These are phyloP conservation scores for Macrophomina phaseolina DNA, from an alignment of 2,329 filamentous ascomycete species.

Conservation along the genomic window DNA sequence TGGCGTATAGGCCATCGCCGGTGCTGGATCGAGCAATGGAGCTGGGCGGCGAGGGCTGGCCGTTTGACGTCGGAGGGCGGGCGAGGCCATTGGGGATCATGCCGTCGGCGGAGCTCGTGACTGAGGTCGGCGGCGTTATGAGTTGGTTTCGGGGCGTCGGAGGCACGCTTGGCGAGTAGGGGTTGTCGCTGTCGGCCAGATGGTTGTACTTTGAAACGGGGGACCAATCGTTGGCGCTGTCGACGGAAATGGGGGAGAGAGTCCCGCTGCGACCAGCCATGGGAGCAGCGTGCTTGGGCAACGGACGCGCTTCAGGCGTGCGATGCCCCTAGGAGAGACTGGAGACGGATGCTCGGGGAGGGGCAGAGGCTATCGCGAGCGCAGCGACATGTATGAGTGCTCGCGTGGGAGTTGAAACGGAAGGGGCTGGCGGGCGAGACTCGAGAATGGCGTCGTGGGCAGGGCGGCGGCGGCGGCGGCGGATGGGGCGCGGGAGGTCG, in stretches of 20 bases:
- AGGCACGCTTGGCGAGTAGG: slow-evolving; percentile 45
- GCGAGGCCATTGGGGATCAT: slow-evolving; percentile 61
- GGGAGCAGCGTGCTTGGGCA: slow-evolving; percentile 4
- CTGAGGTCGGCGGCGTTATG: slow-evolving; percentile 43
- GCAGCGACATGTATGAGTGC: slow-evolving; percentile 16
- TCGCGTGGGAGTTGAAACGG: not conserved
- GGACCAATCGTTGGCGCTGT: slow-evolving; percentile 47
- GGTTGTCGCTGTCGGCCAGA: slow-evolving; percentile 42
- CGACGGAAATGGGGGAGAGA: slow-evolving; percentile 47
- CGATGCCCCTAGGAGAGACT: not conserved
- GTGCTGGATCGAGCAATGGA: slow-evolving; percentile 87
- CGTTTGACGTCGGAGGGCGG: slow-evolving; percentile 37
- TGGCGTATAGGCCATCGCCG: slow-evolving; percentile 70
- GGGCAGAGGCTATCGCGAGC: slow-evolving; percentile 8
- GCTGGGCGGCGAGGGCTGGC: slow-evolving; percentile 80
- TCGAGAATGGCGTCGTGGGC: slow-evolving; percentile 3
- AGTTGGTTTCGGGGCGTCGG: slow-evolving; percentile 38
- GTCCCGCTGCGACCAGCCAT: slow-evolving; percentile 48
- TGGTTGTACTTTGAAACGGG: slow-evolving; percentile 47
- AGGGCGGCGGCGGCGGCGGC: not conserved
- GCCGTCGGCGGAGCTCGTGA: slow-evolving; percentile 47
- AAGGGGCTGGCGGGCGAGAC: slow-evolving; percentile 7
- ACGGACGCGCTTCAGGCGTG: slow-evolving; percentile 8
- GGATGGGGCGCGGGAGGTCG: not conserved
- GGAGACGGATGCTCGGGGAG: not conserved